These are phyloP conservation scores for Jasminum sambac DNA, from an alignment of 257 asterid species.

Conservation along the genomic window DNA sequence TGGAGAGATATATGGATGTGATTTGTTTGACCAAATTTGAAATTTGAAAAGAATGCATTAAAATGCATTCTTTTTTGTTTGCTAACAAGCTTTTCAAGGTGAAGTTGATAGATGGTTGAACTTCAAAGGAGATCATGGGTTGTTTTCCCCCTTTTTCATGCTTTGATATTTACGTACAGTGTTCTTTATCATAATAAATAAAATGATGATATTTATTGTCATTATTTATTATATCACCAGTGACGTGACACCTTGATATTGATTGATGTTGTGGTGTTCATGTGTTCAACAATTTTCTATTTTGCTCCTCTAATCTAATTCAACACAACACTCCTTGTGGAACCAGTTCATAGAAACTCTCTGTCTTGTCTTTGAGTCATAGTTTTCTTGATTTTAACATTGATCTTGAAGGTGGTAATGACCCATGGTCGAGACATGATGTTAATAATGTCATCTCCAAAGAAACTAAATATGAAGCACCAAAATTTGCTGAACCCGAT, in stretches of 20 bases:
- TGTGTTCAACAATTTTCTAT: not conserved
- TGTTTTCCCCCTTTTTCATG: too few relatives aligned
- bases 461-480: constrained; percentile 17
- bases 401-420: constrained; percentile 32
- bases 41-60: too few relatives aligned
- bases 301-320: not conserved
- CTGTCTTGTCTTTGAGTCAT: constrained; percentile 1
- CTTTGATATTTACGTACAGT: too few relatives aligned
- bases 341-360: not conserved
- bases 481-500: not conserved
- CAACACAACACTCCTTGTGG: not conserved
- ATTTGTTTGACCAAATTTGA: too few relatives aligned
- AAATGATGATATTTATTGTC: too few relatives aligned
- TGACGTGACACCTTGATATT: too few relatives aligned
- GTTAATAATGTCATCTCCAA: constrained; percentile 13
- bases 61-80: too few relatives aligned
- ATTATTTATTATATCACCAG: too few relatives aligned
- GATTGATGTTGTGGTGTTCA: too few relatives aligned
- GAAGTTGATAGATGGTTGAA: not conserved
- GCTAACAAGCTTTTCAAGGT: too few relatives aligned
- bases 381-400: not conserved
- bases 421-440: constrained; percentile 1
- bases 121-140: not conserved
- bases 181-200: too few relatives aligned
- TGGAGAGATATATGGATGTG: too few relatives aligned